These are phyloP conservation scores for Penicillium sp. DNA, from an alignment of 2,329 filamentous ascomycete genomes.

Conservation along the genomic window DNA sequence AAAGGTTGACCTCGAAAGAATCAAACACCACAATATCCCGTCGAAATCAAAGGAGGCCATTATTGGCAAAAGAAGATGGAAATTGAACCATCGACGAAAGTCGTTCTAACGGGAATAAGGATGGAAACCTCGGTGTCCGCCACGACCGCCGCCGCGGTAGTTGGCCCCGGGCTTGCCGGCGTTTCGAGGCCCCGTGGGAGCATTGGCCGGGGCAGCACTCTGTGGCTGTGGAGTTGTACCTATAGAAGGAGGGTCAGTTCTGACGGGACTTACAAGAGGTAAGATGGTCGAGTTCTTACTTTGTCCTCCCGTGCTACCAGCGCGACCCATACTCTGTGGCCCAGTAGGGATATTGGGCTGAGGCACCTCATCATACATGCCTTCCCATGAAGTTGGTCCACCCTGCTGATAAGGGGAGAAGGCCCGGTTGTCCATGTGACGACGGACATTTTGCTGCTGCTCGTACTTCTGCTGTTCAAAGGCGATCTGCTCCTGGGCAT, in stretches of 20 bases:
- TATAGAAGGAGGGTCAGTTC: slow-evolving; percentile 3
- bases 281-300: slow-evolving; percentile 33
- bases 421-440: slow-evolving; percentile 42
- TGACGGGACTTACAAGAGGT: too few relatives aligned
- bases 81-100: slow-evolving; percentile 1
- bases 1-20: too few relatives aligned
- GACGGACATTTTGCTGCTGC: slow-evolving; percentile 59
- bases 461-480: slow-evolving; percentile 77
- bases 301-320: slow-evolving; percentile 37
- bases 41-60: neutral
- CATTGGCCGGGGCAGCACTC: slow-evolving; percentile 63
- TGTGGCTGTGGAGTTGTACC: slow-evolving; percentile 42
- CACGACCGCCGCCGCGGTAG: slow-evolving; percentile 82
- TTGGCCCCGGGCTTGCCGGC: slow-evolving; percentile 85
- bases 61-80: neutral
- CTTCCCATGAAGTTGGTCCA: slow-evolving; percentile 85
- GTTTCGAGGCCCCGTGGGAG: slow-evolving; percentile 94
- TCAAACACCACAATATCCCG: too few relatives aligned
- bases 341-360: slow-evolving; percentile 63
- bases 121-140: slow-evolving; percentile 68
- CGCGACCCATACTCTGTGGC: slow-evolving; percentile 45
- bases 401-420: slow-evolving; percentile 48
- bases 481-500: slow-evolving; percentile 64
- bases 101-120: slow-evolving; percentile 56
- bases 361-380: slow-evolving; percentile 95